Evolutionary conservation across 2,329 filamentous ascomycete genomes (phyloP), one percentile per base, ranked within the genome.

Genomic region (Fusarium falciforme): DNA sequence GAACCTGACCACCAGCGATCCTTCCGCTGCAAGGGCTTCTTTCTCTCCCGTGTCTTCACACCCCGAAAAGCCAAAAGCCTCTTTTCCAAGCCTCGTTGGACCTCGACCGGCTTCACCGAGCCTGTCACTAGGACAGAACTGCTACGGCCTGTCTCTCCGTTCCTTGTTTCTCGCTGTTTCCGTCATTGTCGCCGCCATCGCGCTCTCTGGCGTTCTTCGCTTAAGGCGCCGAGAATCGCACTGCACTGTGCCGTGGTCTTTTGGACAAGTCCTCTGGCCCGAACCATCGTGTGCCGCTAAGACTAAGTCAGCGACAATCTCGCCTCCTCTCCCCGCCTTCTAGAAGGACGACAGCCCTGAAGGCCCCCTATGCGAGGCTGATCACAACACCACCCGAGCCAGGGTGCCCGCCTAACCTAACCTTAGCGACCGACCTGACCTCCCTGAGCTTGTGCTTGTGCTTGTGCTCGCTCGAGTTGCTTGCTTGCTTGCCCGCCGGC

Each of bases 311-410:
- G 36, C 66, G 58, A 64, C 62, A 67, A 72, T 70, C 66, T 74
- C 62, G 65, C 70, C 74, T 70, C 60, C 59, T 68, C 65, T 61
- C 72, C 66, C 73, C 69, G 62, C 70, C 76, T 78, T 78, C 76
- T 78, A 78, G 76, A 78, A 78, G 74, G 68, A 60, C 63, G 33
- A 65, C 63, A 71, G 62, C 62, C 71, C 67, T 67, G 61, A 70
- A 67, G 59, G 72, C 71, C 75, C 74, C 74, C 75, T 77, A 78
- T 78, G 76, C 76, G 76, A 78, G 76, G 76, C 75, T 77, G 76
- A 78, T 78, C 76, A 74, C 71, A 77, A 64, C 66, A 70, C 76
- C 67, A 70, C 66, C 73, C 70, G 49, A 66, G 57, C 71, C 61
- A 75, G 76, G 76, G 76, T 78, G 75, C 75, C 68, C 69, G 60